Base-by-base conservation (phyloP, 192 early-diverging fungal species). In the Backusella sp. region DNA sequence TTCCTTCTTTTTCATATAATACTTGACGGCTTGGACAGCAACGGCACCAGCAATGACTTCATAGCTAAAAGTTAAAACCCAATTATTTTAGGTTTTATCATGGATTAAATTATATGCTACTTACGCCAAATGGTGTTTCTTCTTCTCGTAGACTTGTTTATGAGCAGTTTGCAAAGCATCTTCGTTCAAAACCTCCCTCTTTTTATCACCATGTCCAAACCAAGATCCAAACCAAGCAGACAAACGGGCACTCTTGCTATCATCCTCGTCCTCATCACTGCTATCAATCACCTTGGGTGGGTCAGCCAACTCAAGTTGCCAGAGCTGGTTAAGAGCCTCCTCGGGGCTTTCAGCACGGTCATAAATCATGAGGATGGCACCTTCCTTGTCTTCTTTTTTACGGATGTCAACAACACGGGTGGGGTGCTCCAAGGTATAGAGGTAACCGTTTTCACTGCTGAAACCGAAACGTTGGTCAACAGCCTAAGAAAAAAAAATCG, bases 21-120 rank as follows among this genome's bases (percentile, higher is more conserved):
- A 41, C 30, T 79, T 80, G 74, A 87, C 84, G 19, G 86, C 88
- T 36, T 86, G 87, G 66, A 86, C 87, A n/a, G 84, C 88, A 14
- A 86, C 88, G 15, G 88, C 88, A 21, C 84, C 85, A 17, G 85
- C 85, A 37, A 89, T 74, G 8, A 81, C 30, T 66, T 85, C 84
- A 68, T 85, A 82, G 66, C 73, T 74, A 49, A 49, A 49, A 49
- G 6, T 8, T 17, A 49, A 6, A 49, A 49, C 0, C 0, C 17
- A 49, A n/a, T 49, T 49, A 49, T 6, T 17, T n/a, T 17, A 49
- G 1, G 19, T n/a, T 49, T 32, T 32, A 32, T 32, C 32, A 32
- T 32, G 32, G 32, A 3, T 32, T 32, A 32, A 32, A 32, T 32
- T 32, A 32, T 41, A 59, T 6, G 17, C 0, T 28, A 74, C 41